These are phyloP conservation scores for Phascolomyces articulosus DNA, from an alignment of 371 early-diverging fungal genomes.

Conservation along the genomic window DNA sequence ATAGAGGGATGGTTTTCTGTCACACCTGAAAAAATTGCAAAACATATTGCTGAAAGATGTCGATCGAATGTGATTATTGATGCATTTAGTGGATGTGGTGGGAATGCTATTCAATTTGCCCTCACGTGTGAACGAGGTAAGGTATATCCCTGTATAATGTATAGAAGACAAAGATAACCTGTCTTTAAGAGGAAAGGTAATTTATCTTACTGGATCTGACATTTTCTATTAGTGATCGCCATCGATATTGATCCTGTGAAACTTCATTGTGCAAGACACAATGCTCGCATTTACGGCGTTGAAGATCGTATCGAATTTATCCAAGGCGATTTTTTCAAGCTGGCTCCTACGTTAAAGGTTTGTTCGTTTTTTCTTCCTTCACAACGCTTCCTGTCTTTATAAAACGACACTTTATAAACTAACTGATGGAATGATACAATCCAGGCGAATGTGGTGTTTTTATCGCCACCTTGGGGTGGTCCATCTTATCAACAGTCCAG, in stretches of 20 bases:
- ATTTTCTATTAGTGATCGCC: constrained; percentile 73
- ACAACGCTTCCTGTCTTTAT: not conserved
- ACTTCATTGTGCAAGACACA: constrained; percentile 81
- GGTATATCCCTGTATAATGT: no score
- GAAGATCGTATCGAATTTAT: constrained; percentile 92
- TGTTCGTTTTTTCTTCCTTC: not conserved
- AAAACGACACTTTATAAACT: not conserved
- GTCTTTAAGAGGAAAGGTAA: constrained; percentile 52
- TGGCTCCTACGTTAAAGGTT: constrained; percentile 65
- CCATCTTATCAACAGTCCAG: constrained; percentile 39
- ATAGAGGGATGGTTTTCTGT: constrained; percentile 96
- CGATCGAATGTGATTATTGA: constrained; percentile 79
- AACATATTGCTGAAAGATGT: constrained; percentile 81
- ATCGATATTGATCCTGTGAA: constrained; percentile 89
- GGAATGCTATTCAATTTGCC: constrained; percentile 96
- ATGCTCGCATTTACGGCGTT: constrained; percentile 92
- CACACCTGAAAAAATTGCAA: constrained; percentile 91
- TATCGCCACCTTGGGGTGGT: constrained; percentile 98
- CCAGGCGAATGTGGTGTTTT: constrained; percentile 87
- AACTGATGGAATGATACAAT: not conserved
- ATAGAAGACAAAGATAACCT: no score
- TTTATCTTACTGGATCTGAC: not conserved
- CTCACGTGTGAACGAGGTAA: constrained; percentile 72
- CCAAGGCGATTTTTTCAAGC: constrained; percentile 78
- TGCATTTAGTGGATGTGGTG: constrained; percentile 96